phyloP scores from a whole-genome alignment of 1,284 basidiomycete genomes.

The Naganishia sp. region DNA sequence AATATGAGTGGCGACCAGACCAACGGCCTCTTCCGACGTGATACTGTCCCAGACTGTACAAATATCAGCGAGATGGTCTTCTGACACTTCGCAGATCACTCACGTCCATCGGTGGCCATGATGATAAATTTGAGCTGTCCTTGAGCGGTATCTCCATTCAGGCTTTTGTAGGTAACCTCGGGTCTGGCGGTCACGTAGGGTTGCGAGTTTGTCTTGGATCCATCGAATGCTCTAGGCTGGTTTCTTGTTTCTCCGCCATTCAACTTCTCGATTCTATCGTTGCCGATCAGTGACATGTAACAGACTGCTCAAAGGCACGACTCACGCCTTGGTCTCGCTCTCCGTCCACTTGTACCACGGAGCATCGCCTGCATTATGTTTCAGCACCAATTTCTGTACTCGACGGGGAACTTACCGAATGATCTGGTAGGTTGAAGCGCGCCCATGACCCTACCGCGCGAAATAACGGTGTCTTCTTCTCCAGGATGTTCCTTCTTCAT shows the following conservation, averaged over 20 bases:
- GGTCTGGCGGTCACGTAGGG: constrained; percentile 93
- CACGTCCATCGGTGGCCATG: constrained; percentile 82
- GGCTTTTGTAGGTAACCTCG: constrained; percentile 77
- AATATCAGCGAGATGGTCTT: not conserved
- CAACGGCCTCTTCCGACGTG: constrained; percentile 90
- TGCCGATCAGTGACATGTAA: not conserved
- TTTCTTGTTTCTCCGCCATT: constrained; percentile 18
- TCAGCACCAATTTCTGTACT: not conserved
- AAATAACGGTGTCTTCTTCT: constrained; percentile 79
- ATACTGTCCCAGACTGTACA: constrained; percentile 80
- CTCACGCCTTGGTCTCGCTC: constrained; percentile 71
- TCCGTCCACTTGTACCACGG: constrained; percentile 73
- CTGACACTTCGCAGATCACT: constrained; percentile 35
- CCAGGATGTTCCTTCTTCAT: constrained; percentile 88
- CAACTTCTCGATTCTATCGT: constrained; percentile 5
- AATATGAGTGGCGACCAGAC: constrained; percentile 82
- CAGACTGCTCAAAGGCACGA: constrained; percentile 17
- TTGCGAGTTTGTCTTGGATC: constrained; percentile 72
- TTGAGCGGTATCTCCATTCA: constrained; percentile 54
- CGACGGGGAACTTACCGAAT: constrained; percentile 57
- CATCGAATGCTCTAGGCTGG: constrained; percentile 59
- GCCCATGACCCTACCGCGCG: constrained; percentile 82
- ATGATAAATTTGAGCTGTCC: constrained; percentile 70
- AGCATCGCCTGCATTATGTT: constrained; percentile 61
- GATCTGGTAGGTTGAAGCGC: constrained; percentile 92